Conservation (phyloP, 2,329 filamentous ascomycete species). For the Hymenotorrendiella dingleyae region DNA sequence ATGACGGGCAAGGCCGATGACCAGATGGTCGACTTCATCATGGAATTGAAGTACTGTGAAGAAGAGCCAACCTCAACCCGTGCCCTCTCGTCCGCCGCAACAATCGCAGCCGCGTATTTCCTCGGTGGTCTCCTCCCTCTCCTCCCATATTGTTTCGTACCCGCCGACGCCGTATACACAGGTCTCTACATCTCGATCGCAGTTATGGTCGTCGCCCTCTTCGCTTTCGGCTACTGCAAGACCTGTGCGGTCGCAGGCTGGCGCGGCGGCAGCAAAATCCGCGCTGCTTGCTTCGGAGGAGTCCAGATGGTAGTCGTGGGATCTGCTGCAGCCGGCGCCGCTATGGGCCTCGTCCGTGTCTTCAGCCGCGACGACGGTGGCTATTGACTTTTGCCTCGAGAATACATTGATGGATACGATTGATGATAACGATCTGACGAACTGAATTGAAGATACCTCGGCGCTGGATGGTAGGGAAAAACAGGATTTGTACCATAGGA, state of each 20-base stretch:
- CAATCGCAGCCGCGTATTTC: slow-evolving; percentile 50
- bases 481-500: no score
- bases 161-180: slow-evolving; percentile 33
- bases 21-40: slow-evolving; percentile 35
- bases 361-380: slow-evolving; percentile 21
- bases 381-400: neutral
- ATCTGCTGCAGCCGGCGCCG: slow-evolving; percentile 32
- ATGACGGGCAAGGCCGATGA: slow-evolving; percentile 24
- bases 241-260: slow-evolving; percentile 44
- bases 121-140: slow-evolving; percentile 51
- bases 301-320: slow-evolving; percentile 38
- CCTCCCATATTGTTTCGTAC: slow-evolving; percentile 48
- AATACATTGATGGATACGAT: slow-evolving; percentile 1
- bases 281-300: slow-evolving; percentile 28
- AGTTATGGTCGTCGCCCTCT: slow-evolving; percentile 55
- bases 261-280: slow-evolving; percentile 23
- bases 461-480: no score
- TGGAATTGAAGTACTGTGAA: slow-evolving; percentile 32
- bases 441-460: no score
- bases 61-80: slow-evolving; percentile 27
- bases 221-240: slow-evolving; percentile 61
- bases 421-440: no score
- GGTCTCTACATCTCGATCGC: slow-evolving; percentile 53
- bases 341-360: slow-evolving; percentile 34
- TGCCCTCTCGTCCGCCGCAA: slow-evolving; percentile 41